Percentiles rank a stretch among this genome's conserved stretches.
These are phyloP conservation scores for Fusarium veterinarium DNA, from an alignment of 2,329 filamentous ascomycete genomes.

Conservation along the genomic window DNA sequence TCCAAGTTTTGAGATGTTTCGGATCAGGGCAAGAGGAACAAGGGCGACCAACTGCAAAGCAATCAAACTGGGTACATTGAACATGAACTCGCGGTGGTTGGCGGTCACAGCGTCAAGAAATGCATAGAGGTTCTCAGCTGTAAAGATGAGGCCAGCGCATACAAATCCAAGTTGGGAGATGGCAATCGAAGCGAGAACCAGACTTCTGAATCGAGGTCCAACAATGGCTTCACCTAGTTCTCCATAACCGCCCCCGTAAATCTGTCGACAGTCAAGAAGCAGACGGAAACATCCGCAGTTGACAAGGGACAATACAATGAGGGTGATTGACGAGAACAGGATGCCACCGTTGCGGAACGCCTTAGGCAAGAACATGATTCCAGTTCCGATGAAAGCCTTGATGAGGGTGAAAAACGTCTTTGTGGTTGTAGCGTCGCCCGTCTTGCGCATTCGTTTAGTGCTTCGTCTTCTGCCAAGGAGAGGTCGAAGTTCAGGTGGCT, in stretches of 20 bases:
- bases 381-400: constrained; percentile 83
- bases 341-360: constrained; percentile 83
- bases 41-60: constrained; percentile 72
- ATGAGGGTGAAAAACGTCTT: constrained; percentile 83
- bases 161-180: constrained; percentile 83
- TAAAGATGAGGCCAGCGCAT: constrained; percentile 81
- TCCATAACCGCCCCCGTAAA: constrained; percentile 77
- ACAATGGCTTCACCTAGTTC: constrained; percentile 76
- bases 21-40: constrained; percentile 75
- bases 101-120: constrained; percentile 73
- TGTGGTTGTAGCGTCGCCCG: constrained; percentile 73
- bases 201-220: constrained; percentile 69
- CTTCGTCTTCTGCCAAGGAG: constrained; percentile 63
- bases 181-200: constrained; percentile 77
- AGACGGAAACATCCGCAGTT: constrained; percentile 79
- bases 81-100: constrained; percentile 61
- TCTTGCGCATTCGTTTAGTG: constrained; percentile 55
- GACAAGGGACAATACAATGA: constrained; percentile 72
- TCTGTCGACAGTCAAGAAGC: constrained; percentile 73
- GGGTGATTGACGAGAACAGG: constrained; percentile 76
- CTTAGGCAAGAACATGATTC: constrained; percentile 85
- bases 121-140: constrained; percentile 77
- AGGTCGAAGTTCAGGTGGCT: constrained; percentile 66
- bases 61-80: constrained; percentile 67
- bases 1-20: constrained; percentile 80